Evolutionary conservation across 2,329 filamentous ascomycete species (phyloP).

Genomic region (Aspergillus udagawae): DNA sequence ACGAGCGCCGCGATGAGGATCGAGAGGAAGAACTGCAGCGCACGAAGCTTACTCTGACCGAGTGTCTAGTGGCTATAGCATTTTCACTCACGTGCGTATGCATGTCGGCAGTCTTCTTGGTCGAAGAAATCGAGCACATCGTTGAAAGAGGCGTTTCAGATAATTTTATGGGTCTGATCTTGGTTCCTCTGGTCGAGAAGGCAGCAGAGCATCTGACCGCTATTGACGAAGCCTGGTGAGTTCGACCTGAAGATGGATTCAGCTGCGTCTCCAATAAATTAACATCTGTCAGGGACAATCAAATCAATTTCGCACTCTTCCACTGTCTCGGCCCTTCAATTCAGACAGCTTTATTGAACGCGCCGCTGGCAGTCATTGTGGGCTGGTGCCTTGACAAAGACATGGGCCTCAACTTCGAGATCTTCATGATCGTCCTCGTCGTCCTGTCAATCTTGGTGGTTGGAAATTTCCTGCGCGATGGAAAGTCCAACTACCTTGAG

Average conservation of each 20-base stretch:
- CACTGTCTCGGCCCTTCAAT: conserved; percentile 84
- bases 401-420: conserved; percentile 80
- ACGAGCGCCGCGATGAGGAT: conserved; percentile 66
- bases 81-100: conserved; percentile 66
- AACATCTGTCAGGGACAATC: conserved; percentile 35
- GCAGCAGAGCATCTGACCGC: conserved; percentile 80
- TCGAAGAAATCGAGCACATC: conserved; percentile 65
- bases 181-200: conserved; percentile 78
- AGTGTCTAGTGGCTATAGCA: conserved; percentile 63
- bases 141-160: conserved; percentile 53
- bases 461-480: conserved; percentile 80
- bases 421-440: conserved; percentile 79
- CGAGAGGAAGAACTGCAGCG: conserved; percentile 57
- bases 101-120: conserved; percentile 68
- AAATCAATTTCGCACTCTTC: conserved; percentile 77
- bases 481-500: conserved; percentile 88
- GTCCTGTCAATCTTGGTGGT: conserved; percentile 82
- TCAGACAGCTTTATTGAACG: conserved; percentile 86
- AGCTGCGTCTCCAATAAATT: conserved; percentile 1
- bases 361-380: conserved; percentile 75
- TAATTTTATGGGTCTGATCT: conserved; percentile 66
- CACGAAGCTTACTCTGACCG: conserved; percentile 69
- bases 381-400: conserved; percentile 69
- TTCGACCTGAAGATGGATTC: neutral
- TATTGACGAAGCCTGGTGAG: conserved; percentile 76